phyloP scores from a whole-genome alignment of 257 asterid species.

The Rhazya stricta region DNA sequence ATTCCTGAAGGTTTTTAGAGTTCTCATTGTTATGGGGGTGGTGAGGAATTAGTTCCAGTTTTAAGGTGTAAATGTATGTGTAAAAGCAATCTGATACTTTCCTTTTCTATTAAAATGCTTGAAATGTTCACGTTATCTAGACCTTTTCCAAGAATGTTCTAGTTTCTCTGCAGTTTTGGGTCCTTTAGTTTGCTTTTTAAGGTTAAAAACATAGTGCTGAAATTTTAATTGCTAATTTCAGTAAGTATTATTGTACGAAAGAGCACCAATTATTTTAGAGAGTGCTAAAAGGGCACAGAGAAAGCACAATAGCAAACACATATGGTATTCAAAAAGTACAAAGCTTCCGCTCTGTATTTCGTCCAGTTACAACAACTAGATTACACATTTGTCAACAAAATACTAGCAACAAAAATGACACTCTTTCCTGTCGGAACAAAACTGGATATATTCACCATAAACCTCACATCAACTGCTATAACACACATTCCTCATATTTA shows the following conservation, averaged over 20 bases:
- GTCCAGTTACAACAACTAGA: neutral
- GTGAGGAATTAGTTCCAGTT: neutral
- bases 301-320: neutral
- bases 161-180: neutral
- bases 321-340: neutral
- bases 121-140: neutral
- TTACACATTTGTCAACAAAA: neutral
- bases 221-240: neutral
- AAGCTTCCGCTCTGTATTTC: neutral
- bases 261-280: neutral
- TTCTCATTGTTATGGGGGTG: neutral
- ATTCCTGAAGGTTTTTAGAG: neutral
- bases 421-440: slow-evolving; percentile 6
- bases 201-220: neutral
- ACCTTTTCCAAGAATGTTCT: neutral
- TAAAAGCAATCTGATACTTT: neutral
- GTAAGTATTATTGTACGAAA: neutral
- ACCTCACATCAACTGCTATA: slow-evolving; percentile 8
- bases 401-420: neutral
- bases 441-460: slow-evolving; percentile 12
- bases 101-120: neutral
- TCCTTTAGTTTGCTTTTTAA: neutral
- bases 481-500: slow-evolving; percentile 6
- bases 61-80: slow-evolving; percentile 12
- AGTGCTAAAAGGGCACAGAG: neutral